Base-by-base conservation (phyloP, 2,329 filamentous ascomycete genomes). In the Fusarium sambucinum region DNA sequence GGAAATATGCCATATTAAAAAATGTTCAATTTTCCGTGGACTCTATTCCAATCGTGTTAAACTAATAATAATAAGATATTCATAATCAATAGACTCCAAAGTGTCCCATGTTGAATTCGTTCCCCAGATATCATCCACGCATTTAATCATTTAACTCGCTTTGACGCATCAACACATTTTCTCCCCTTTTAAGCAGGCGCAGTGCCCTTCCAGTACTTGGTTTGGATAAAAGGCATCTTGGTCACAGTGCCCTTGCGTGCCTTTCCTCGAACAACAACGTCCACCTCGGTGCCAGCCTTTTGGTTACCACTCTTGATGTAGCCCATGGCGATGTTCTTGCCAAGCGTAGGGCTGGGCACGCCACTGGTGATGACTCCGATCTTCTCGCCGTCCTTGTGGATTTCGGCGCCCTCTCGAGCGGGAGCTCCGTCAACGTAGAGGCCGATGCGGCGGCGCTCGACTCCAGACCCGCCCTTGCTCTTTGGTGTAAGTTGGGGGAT, bases 311-410 rank as follows among this genome's bases (percentile, higher is more conserved):
- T 89, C 80, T 89, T 88, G 76, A 97, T 85, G 77, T 97, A 97
- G 0, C 90, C 96, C 96, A 99, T 99, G 58, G 95, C 94, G 66
- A 99, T 95, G 79, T 98, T 97, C 83, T 91, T 91, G 68, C 90
- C 90, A 47, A 97, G 82, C 1, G 91, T 92, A 4, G 96, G 96
- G 76, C 91, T 94, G 1, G 96, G 96, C 70, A 93, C 92, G 17
- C 96, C 96, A 72, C 93, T 97, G 7, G 96, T 99, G 66, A 99
- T 85, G 35, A 84, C 86, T 16, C 96, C 96, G 56, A 98, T 85
- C 72, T 87, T 87, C 71, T 90, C 81, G 32, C 88, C 89, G 8
- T 87, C 84, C 62, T 86, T 77, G 32, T 94, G 84, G 65, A 99
- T 91, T 74, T 93, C 86, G 12, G 91, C 93, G 27, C 95, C 96